A percentile compares a stretch with the other conserved stretches of the same genome.
These are phyloP conservation scores for Discostella stelligera DNA, from an alignment of 352 stramenopile species.

Conservation along the genomic window DNA sequence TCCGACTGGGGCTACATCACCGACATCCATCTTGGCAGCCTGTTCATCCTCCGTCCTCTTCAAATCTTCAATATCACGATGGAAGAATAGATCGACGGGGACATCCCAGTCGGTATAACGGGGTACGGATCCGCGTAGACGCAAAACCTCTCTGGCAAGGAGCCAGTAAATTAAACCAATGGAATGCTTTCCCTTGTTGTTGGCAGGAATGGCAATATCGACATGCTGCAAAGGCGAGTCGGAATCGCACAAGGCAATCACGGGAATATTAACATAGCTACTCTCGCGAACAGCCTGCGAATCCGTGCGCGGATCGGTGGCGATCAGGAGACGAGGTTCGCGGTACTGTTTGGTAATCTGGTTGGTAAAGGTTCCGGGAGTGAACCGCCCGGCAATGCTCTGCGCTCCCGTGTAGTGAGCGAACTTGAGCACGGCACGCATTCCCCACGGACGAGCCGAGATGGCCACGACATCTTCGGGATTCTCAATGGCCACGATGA, in stretches of 20 bases:
- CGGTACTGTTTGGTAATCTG: constrained; percentile 99
- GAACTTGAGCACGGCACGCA: constrained; percentile 99
- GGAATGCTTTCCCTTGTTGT: constrained; percentile 99
- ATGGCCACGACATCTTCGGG: constrained; percentile 99
- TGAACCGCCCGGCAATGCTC: constrained; percentile 98
- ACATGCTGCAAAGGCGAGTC: constrained; percentile 99
- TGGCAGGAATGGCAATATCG: constrained; percentile 98
- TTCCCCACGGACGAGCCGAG: constrained; percentile 97
- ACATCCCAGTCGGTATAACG: constrained; percentile 95
- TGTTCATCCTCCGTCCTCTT: constrained; percentile 98
- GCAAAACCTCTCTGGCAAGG: constrained; percentile 97
- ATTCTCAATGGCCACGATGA: constrained; percentile 99
- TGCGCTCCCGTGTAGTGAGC: constrained; percentile 98
- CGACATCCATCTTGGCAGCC: constrained; percentile 83
- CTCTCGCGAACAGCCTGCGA: constrained; percentile 94
- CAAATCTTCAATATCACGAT: constrained; percentile 99
- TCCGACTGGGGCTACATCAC: constrained; percentile 38
- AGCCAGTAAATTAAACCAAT: constrained; percentile 99
- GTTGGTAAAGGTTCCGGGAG: constrained; percentile 99
- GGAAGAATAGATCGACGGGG: constrained; percentile 99
- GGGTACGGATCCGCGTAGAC: constrained; percentile 95
- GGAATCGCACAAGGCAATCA: constrained; percentile 99
- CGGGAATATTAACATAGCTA: constrained; percentile 98
- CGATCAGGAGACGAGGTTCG: constrained; percentile 98
- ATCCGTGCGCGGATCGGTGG: constrained; percentile 99